Evolutionary conservation across 2,329 filamentous ascomycete genomes (phyloP).

Genomic region (Phialemonium atrogriseum): DNA sequence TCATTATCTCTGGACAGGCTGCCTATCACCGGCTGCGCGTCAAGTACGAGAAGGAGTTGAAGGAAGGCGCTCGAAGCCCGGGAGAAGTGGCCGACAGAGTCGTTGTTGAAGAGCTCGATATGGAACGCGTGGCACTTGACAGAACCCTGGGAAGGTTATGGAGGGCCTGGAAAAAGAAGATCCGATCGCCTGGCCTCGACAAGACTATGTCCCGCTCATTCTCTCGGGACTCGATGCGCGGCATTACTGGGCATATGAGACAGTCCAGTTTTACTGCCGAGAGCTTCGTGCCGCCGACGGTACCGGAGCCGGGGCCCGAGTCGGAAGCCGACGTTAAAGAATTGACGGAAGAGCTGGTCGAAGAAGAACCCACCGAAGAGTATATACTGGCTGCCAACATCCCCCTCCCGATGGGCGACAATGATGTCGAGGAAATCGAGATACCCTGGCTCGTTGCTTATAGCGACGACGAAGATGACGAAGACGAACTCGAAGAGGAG

Average conservation of each 20-base stretch:
- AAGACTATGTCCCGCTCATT: constrained; percentile 31
- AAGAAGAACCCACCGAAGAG: constrained; percentile 25
- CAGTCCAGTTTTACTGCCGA: constrained; percentile 30
- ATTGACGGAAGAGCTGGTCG: constrained; percentile 4
- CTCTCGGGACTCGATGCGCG: constrained; percentile 36
- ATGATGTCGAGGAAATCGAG: constrained; percentile 74
- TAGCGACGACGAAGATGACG: constrained; percentile 52
- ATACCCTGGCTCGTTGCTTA: constrained; percentile 59
- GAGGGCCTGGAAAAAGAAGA: constrained; percentile 89
- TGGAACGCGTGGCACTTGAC: constrained; percentile 88
- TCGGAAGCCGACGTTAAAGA: constrained; percentile 7
- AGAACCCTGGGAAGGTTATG: constrained; percentile 81
- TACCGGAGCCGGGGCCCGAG: constrained; percentile 22
- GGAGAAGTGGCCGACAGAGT: constrained; percentile 54
- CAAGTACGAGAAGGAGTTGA: constrained; percentile 51
- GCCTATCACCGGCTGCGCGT: constrained; percentile 60
- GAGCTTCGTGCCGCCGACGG: constrained; percentile 25
- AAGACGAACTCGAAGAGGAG: constrained; percentile 26
- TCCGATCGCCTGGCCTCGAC: constrained; percentile 47
- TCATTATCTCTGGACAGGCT: constrained; percentile 80
- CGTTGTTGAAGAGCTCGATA: constrained; percentile 82
- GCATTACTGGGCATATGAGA: constrained; percentile 23
- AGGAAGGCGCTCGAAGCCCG: constrained; percentile 36
- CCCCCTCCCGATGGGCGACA: constrained; percentile 58
- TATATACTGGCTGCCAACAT: constrained; percentile 46